A percentile compares a stretch with the other conserved stretches of the same genome.
Evolutionary conservation across 2,329 filamentous ascomycete species (phyloP).

Genomic region (Fusarium nodosum): DNA sequence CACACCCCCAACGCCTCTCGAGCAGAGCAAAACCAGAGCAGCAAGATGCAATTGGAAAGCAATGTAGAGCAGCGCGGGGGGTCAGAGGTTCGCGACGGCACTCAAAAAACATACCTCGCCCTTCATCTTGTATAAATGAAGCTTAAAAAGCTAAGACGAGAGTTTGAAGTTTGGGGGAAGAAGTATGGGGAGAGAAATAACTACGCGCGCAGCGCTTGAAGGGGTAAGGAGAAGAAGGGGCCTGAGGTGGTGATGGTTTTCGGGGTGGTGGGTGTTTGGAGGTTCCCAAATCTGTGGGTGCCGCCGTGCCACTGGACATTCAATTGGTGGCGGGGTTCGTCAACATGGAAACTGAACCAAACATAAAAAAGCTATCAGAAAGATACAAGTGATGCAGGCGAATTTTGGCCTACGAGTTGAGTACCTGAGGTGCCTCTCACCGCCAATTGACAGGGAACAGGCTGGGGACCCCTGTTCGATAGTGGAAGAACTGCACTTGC

Average conservation of each 20-base stretch:
- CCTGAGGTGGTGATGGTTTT: slow-evolving; percentile 54
- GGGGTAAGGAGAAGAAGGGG: slow-evolving; percentile 49
- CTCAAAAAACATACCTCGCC: slow-evolving; percentile 64
- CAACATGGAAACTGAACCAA: slow-evolving; percentile 28
- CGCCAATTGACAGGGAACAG: slow-evolving; percentile 49
- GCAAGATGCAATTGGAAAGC: slow-evolving; percentile 8
- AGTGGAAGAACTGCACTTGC: slow-evolving; percentile 40
- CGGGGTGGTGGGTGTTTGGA: slow-evolving; percentile 50
- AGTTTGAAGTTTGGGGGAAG: slow-evolving; percentile 40
- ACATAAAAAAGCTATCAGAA: slow-evolving; percentile 24
- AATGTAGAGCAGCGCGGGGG: slow-evolving; percentile 8
- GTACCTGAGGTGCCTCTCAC: slow-evolving; percentile 46
- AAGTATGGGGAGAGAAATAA: slow-evolving; percentile 46
- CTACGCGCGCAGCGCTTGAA: slow-evolving; percentile 55
- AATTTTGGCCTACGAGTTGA: slow-evolving; percentile 11
- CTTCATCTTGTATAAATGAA: slow-evolving; percentile 63
- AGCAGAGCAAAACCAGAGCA: slow-evolving; percentile 14
- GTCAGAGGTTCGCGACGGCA: neutral
- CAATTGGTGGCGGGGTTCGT: slow-evolving; percentile 50
- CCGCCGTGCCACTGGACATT: slow-evolving; percentile 35
- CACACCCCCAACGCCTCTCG: slow-evolving; percentile 26
- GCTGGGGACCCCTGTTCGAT: slow-evolving; percentile 36
- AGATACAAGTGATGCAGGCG: slow-evolving; percentile 31
- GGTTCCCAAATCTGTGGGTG: slow-evolving; percentile 48
- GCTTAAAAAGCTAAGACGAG: slow-evolving; percentile 41